Evolutionary conservation across 2,329 filamentous ascomycete species (phyloP), one percentile per base, ranked within the genome.

Genomic region (Stagonosporopsis chrysanthemi): DNA sequence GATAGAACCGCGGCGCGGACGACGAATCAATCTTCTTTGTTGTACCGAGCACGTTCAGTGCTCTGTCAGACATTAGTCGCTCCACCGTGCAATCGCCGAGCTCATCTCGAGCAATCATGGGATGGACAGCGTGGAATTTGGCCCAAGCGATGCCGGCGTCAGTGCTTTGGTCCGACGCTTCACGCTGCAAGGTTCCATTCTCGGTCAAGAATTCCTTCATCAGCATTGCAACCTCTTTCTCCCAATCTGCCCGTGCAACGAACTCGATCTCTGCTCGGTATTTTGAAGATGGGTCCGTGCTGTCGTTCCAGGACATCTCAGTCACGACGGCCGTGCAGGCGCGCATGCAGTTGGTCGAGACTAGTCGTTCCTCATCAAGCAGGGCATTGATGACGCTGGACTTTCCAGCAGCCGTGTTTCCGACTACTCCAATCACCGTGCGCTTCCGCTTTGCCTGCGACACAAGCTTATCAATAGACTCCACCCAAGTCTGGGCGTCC

Each of bases 311-410:
- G 0, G 81, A 81, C 1, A 89, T 79, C 63, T 88, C 85, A 0
- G 85, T 88, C 0, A 86, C 80, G 0, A 85, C 83, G 0, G 85
- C 84, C 0, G 86, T 89, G 54, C 85, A 88, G 0, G 86, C 86
- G 26, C 84, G 75, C 81, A 88, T 84, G 66, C 85, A 85, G 61
- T 83, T 84, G 0, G 83, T 85, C 0, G 82, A 81, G 0, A 80
- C 78, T 15, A 85, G 73, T n/a, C 81, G 77, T 60, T 88, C 84
- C 63, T 88, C 84, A 28, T 88, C 84, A 0, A 88, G 76, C 31
- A 89, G 66, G 0, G 86, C 86, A 64, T 88, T 89, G 69, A 89
- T 87, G 0, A 88, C 76, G 1, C 83, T 85, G 19, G 81, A 85
- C 65, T 89, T 89, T 0, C 86, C 86, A 1, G 83, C 82, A 0